Evolutionary conservation across 225 moss, liverwort and hornwort genomes (phyloP).

Genomic region (Antitrichia curtipendula): DNA sequence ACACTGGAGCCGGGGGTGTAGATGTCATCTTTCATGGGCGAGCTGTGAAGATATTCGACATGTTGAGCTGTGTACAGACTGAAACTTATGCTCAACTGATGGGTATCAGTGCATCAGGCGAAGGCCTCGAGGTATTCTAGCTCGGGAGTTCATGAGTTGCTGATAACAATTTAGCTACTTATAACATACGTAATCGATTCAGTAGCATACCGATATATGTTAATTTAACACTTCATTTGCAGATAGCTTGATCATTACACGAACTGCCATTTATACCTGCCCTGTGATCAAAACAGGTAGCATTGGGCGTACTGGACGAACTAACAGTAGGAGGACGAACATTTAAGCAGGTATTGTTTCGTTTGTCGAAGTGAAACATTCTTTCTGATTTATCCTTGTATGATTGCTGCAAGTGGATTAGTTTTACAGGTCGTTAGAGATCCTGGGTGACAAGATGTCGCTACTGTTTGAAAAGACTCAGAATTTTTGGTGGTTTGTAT

Average conservation of each 20-base stretch:
- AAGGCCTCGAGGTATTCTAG: slow-evolving; percentile 47
- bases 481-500: neutral
- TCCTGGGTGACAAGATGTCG: neutral
- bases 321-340: slow-evolving; percentile 49
- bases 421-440: neutral
- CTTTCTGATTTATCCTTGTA: neutral
- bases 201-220: neutral
- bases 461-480: neutral
- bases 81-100: slow-evolving; percentile 48
- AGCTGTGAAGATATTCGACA: slow-evolving; percentile 49
- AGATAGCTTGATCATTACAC: neutral
- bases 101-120: slow-evolving; percentile 52
- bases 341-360: slow-evolving; percentile 23
- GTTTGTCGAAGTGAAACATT: neutral
- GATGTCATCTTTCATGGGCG: slow-evolving; percentile 77
- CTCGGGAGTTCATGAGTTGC: neutral
- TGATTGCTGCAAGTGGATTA: neutral
- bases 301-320: slow-evolving; percentile 38
- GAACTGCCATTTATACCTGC: neutral
- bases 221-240: neutral
- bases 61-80: slow-evolving; percentile 15
- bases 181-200: neutral
- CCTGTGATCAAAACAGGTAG: slow-evolving; percentile 33
- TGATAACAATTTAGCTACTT: neutral
- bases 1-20: slow-evolving; percentile 87